Evolutionary conservation across 257 asterid genomes (phyloP).

Genomic region (Catharanthus roseus): DNA sequence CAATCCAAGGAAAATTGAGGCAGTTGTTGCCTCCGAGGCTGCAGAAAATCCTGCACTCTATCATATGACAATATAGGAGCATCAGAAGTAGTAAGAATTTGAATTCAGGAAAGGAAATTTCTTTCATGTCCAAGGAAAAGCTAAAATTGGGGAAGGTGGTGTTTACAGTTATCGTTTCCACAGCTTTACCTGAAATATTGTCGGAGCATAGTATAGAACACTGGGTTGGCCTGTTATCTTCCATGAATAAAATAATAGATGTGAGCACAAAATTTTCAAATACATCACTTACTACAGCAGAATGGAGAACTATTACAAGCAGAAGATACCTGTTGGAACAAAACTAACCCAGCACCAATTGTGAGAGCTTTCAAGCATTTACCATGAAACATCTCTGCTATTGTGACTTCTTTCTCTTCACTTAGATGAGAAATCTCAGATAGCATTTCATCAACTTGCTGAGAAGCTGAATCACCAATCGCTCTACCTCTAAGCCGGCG

Average conservation of each 20-base stretch:
- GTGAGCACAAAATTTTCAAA: slow-evolving; percentile 25
- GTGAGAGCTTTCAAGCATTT: slow-evolving; percentile 89
- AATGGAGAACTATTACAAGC: slow-evolving; percentile 11
- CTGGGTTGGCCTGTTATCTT: slow-evolving; percentile 99
- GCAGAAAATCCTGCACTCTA: slow-evolving; percentile 98
- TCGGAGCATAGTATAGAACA: slow-evolving; percentile 90
- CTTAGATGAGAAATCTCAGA: slow-evolving; percentile 76
- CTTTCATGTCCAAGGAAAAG: neutral
- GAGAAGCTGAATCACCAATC: slow-evolving; percentile 50
- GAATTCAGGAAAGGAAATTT: neutral
- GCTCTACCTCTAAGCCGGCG: slow-evolving; percentile 71
- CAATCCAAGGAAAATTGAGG: slow-evolving; percentile 73
- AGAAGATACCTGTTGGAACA: slow-evolving; percentile 83
- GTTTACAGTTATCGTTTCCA: slow-evolving; percentile 5
- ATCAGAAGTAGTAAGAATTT: slow-evolving; percentile 16
- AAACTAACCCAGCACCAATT: slow-evolving; percentile 84
- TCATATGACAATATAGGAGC: slow-evolving; percentile 14
- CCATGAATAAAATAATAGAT: slow-evolving; percentile 24
- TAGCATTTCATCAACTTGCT: slow-evolving; percentile 76
- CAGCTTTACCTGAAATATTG: slow-evolving; percentile 74
- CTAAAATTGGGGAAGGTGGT: neutral
- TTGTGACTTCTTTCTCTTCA: slow-evolving; percentile 65
- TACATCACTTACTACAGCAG: neutral
- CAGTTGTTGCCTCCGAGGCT: slow-evolving; percentile 94
- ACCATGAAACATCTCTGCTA: slow-evolving; percentile 79